Evolutionary conservation across 495 filamentous ascomycete genomes (phyloP).

Genomic region (Rusavskia elegans): DNA sequence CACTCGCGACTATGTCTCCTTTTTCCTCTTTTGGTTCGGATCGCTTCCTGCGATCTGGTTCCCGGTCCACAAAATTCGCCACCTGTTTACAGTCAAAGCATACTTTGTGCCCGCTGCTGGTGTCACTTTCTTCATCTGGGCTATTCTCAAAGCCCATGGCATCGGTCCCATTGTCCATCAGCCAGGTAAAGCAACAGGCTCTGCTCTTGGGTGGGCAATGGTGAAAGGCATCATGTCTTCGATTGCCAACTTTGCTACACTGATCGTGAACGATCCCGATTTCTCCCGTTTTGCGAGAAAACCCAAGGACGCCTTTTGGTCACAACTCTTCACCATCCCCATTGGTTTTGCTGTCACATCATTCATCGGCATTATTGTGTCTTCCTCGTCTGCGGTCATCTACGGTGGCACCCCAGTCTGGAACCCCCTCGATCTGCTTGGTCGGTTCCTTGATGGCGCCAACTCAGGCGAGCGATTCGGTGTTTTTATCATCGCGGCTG

Average conservation of each 20-base stretch:
- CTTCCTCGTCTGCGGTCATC: constrained; percentile 68
- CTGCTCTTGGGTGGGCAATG: constrained; percentile 62
- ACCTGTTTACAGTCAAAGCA: constrained; percentile 85
- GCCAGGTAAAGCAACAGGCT: constrained; percentile 44
- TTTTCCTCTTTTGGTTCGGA: constrained; percentile 71
- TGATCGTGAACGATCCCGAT: constrained; percentile 78
- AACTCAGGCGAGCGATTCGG: constrained; percentile 66
- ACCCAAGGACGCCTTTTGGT: constrained; percentile 74
- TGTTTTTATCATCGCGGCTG: constrained; percentile 71
- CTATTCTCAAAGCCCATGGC: constrained; percentile 66
- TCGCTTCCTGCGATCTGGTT: constrained; percentile 77
- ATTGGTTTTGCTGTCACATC: constrained; percentile 76
- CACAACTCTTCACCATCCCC: constrained; percentile 77
- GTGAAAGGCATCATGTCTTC: constrained; percentile 74
- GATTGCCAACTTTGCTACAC: constrained; percentile 84
- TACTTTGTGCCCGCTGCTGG: constrained; percentile 72
- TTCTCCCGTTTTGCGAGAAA: constrained; percentile 75
- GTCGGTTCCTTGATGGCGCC: constrained; percentile 56
- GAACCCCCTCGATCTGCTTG: constrained; percentile 70
- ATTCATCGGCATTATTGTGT: constrained; percentile 88
- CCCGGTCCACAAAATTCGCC: constrained; percentile 43
- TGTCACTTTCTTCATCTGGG: constrained; percentile 83
- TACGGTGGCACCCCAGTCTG: constrained; percentile 61
- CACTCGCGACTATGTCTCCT: constrained; percentile 61
- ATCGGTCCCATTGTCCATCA: constrained; percentile 76